These are phyloP conservation scores for Solioccasus polychromus DNA, from an alignment of 768 basidiomycete genomes.

Conservation along the genomic window DNA sequence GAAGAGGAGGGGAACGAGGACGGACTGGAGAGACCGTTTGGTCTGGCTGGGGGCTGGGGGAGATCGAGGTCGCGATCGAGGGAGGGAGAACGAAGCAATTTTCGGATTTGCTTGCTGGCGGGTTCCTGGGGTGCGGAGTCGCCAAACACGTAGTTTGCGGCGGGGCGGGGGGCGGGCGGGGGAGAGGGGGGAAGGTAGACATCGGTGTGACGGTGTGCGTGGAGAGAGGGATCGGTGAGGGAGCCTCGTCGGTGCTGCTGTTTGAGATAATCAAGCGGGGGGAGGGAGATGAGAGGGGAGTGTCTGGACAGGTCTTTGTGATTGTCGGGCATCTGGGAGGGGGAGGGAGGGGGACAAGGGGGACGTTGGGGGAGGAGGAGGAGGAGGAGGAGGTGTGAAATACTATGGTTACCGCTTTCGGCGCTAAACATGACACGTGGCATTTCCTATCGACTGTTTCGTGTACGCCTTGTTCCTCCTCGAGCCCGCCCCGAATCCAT, in stretches of 20 bases:
- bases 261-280: constrained; percentile 76
- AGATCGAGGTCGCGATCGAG: constrained; percentile 37
- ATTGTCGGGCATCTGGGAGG: constrained; percentile 17
- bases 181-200: constrained; percentile 14
- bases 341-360: not conserved
- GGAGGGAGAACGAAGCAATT: constrained; percentile 58
- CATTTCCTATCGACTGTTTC: constrained; percentile 57
- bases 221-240: constrained; percentile 78
- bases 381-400: constrained; percentile 2
- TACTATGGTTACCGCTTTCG: constrained; percentile 16
- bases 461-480: constrained; percentile 47
- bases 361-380: not conserved
- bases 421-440: constrained; percentile 21
- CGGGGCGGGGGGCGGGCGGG: constrained; percentile 43
- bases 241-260: constrained; percentile 82
- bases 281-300: constrained; percentile 59
- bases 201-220: constrained; percentile 38
- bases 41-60: not conserved
- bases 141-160: constrained; percentile 70
- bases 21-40: constrained; percentile 24
- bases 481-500: constrained; percentile 46
- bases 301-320: constrained; percentile 38
- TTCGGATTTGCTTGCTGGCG: constrained; percentile 43
- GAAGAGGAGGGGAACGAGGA: constrained; percentile 13
- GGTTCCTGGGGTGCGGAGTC: constrained; percentile 48